A percentile compares a stretch with the other conserved stretches of the same genome.
Evolutionary conservation across 2,329 filamentous ascomycete species (phyloP).

Genomic region (Penicillium sp.): DNA sequence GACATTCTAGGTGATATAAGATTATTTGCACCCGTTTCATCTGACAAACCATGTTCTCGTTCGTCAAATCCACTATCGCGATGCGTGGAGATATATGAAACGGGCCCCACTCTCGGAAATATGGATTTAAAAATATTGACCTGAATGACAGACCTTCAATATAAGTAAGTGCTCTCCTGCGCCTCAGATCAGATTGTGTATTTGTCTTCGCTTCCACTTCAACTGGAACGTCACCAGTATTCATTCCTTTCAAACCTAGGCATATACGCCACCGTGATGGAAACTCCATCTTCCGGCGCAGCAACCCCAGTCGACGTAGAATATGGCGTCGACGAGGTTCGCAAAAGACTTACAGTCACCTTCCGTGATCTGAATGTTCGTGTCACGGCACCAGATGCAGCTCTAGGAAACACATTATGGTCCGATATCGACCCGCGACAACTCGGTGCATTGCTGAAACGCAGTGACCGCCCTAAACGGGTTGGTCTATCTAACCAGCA

Average conservation of each 20-base stretch:
- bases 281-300: constrained; percentile 31
- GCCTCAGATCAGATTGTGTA: neutral
- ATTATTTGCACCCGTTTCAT: too few species aligned
- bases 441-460: constrained; percentile 22
- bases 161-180: constrained; percentile 17
- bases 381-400: constrained; percentile 39
- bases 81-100: neutral
- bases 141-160: constrained; percentile 1
- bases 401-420: constrained; percentile 35
- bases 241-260: neutral
- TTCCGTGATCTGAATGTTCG: constrained; percentile 37
- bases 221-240: neutral
- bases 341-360: constrained; percentile 38
- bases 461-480: constrained; percentile 26
- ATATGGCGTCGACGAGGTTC: constrained; percentile 17
- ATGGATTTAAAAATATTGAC: constrained; percentile 18
- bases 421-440: constrained; percentile 37
- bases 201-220: neutral
- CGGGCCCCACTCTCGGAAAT: constrained; percentile 16
- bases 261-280: constrained; percentile 16
- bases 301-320: constrained; percentile 28
- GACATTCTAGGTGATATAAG: too few species aligned
- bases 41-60: neutral
- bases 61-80: neutral
- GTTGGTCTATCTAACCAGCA: constrained; percentile 17